Percentiles rank a stretch among this genome's conserved stretches.
Evolutionary conservation across 164 flowering plant species (phyloP).

Genomic region (Liquidambar formosana): DNA sequence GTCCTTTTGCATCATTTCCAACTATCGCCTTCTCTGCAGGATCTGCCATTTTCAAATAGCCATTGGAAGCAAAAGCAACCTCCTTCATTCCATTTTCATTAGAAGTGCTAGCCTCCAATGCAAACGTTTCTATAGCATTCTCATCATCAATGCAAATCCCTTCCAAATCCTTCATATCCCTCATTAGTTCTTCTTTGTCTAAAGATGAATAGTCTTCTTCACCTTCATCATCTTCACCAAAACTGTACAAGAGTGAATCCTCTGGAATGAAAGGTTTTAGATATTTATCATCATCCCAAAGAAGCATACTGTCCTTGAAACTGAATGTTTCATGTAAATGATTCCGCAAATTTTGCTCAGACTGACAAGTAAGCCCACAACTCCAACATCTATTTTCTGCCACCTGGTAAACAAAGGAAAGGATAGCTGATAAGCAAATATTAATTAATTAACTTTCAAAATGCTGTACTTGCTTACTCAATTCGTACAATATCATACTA

Average conservation of each 20-base stretch:
- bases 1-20: slow-evolving; percentile 20
- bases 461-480: too few species aligned
- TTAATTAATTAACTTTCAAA: too few species aligned
- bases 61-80: slow-evolving; percentile 20
- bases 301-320: slow-evolving; percentile 27
- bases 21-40: slow-evolving; percentile 20
- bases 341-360: slow-evolving; percentile 43
- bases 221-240: slow-evolving; percentile 67
- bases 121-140: slow-evolving; percentile 13
- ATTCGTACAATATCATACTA: neutral
- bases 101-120: slow-evolving; percentile 2
- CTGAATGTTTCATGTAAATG: slow-evolving; percentile 50
- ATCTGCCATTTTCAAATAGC: slow-evolving; percentile 10
- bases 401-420: slow-evolving; percentile 49
- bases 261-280: slow-evolving; percentile 73
- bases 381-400: slow-evolving; percentile 70
- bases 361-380: slow-evolving; percentile 38
- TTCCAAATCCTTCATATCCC: slow-evolving; percentile 34
- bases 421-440: too few species aligned
- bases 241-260: slow-evolving; percentile 74
- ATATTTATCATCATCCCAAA: slow-evolving; percentile 72
- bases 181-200: slow-evolving; percentile 44
- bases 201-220: slow-evolving; percentile 44
- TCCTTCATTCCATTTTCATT: slow-evolving; percentile 25
- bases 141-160: slow-evolving; percentile 36